Conservation (phyloP, 495 filamentous ascomycete genomes). For the Xylaria grammica region DNA sequence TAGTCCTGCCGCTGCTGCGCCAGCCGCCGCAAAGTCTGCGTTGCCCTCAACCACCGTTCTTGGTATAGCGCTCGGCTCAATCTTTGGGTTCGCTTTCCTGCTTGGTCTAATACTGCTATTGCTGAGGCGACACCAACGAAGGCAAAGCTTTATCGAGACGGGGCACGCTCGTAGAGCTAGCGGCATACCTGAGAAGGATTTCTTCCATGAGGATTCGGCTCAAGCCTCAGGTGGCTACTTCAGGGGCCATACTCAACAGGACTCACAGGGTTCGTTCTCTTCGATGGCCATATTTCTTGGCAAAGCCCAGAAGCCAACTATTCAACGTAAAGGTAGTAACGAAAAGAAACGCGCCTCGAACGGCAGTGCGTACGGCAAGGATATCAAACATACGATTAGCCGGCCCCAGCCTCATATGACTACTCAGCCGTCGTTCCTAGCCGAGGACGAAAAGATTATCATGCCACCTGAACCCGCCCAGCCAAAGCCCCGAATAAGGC, state of each 20-base stretch:
- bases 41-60: constrained; percentile 66
- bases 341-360: constrained; percentile 47
- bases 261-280: constrained; percentile 56
- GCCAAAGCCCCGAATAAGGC: constrained; percentile 42
- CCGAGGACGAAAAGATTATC: constrained; percentile 46
- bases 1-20: constrained; percentile 11
- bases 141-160: constrained; percentile 50
- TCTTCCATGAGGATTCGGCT: constrained; percentile 60
- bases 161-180: constrained; percentile 56
- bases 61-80: constrained; percentile 77
- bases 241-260: constrained; percentile 51
- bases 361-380: constrained; percentile 54
- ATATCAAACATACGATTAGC: constrained; percentile 60
- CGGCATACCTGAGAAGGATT: constrained; percentile 58
- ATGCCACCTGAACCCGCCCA: constrained; percentile 44
- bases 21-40: constrained; percentile 32
- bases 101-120: constrained; percentile 71
- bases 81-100: constrained; percentile 73
- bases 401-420: constrained; percentile 54
- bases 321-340: constrained; percentile 53
- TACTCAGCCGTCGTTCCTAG: constrained; percentile 31
- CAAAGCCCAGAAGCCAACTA: constrained; percentile 45
- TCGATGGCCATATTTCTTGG: constrained; percentile 64
- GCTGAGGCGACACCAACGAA: constrained; percentile 62
- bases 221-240: constrained; percentile 49